Evolutionary conservation across 2,329 filamentous ascomycete species (phyloP).

Genomic region (Fusarium equiseti): DNA sequence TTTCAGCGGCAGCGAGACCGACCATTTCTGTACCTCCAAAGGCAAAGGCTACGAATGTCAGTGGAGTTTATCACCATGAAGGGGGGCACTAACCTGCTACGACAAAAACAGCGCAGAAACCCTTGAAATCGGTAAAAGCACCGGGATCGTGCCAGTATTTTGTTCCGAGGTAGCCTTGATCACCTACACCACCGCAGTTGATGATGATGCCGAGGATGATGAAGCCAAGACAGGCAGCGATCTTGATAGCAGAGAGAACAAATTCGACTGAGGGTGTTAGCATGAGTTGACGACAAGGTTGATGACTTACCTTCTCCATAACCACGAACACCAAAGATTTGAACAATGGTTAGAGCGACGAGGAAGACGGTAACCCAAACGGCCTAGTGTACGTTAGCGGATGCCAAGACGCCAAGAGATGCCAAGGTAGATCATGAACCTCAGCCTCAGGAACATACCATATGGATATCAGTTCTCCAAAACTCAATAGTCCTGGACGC

Average conservation of each 20-base stretch:
- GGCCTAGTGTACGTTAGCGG: conserved; percentile 52
- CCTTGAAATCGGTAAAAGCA: conserved; percentile 85
- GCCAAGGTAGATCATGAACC: conserved; percentile 1
- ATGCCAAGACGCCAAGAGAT: conserved; percentile 11
- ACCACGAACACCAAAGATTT: conserved; percentile 86
- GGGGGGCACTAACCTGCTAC: conserved; percentile 62
- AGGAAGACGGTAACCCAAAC: conserved; percentile 89
- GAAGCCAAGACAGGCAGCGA: conserved; percentile 26
- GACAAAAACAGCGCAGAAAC: conserved; percentile 80
- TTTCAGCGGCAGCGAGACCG: conserved; percentile 81
- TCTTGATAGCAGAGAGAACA: conserved; percentile 85
- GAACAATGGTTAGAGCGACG: conserved; percentile 79
- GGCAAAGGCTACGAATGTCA: conserved; percentile 61
- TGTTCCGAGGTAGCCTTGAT: conserved; percentile 82
- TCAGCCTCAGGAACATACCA: conserved; percentile 45
- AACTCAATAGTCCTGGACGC: conserved; percentile 86
- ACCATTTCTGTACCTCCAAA: conserved; percentile 83
- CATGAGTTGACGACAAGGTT: accelerated
- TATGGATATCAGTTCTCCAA: conserved; percentile 75
- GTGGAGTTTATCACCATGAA: accelerated
- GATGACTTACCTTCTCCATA: conserved; percentile 76
- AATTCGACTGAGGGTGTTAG: conserved; percentile 72
- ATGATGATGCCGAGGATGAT: conserved; percentile 88
- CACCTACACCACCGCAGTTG: conserved; percentile 81
- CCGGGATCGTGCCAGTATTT: conserved; percentile 82